Evolutionary conservation across 1,284 basidiomycete species (phyloP), one percentile per base, ranked within the genome.

Genomic region (Cutaneotrichosporon sp.): DNA sequence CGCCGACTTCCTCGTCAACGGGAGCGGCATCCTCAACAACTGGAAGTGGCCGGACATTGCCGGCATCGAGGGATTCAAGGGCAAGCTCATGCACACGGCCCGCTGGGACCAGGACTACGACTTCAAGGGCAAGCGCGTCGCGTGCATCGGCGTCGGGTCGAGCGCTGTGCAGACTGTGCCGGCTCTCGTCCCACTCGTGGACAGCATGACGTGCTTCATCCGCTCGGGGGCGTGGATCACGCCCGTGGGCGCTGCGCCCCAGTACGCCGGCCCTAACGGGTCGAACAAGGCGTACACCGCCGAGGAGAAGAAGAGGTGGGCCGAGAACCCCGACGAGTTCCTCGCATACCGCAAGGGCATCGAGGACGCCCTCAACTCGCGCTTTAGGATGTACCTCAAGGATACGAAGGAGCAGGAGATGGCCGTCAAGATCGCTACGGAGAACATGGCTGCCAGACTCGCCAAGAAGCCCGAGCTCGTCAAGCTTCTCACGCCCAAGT

Each of bases 1-100:
- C 13, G 64, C 62, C 34, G 72, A 77, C 57, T 64, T 76, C 46
- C 65, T 77, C 47, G 63, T 77, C 46, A 73, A 73, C 60, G 74
- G 66, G 18, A 66, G 58, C 4, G 75, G 74, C 2, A 56, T 71
- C 7, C 42, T 65, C 25, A 50, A 50, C 59, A 65, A 60, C 10
- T 72, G 70, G 62, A 65, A 67, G 45, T 75, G 73, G 74, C 61
- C 61, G 14, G 50, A 50, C 31, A 51, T 58, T 42, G 25, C 16
- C 8, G 56, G 70, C n/a, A 38, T 67, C 14, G 54, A 69, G 38
- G 36, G 31, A 4, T 74, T 65, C 67, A 68, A 68, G 56, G 72
- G 72, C 14, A 55, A 36, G 43, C 52, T 74, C 18, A 60, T 67
- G 56, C 72, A 74, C 57, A 68, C 71, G 1, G 72, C 67, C 5